These are phyloP conservation scores for Dactylellina sp. DNA, from an alignment of 2,329 filamentous ascomycete species.

Conservation along the genomic window DNA sequence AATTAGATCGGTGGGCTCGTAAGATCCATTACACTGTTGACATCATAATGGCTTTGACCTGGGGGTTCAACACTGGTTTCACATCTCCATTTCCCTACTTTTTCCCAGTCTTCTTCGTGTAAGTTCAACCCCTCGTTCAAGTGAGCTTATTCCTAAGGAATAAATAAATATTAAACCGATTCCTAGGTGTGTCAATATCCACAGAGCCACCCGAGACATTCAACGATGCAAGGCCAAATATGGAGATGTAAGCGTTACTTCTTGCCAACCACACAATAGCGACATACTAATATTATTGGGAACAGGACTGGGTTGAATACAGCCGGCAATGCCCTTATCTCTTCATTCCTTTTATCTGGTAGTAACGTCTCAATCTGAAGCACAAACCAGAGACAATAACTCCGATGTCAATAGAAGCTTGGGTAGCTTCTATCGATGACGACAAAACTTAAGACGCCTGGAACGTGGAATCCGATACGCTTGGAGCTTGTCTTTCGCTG, in stretches of 20 bases:
- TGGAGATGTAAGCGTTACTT: conserved; percentile 66
- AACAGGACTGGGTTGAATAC: conserved; percentile 80
- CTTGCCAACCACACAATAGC: neutral
- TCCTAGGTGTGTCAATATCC: conserved; percentile 64
- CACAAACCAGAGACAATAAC: neutral
- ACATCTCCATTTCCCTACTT: conserved; percentile 88
- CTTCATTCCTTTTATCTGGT: conserved; percentile 74
- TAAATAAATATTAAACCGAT: conserved; percentile 5
- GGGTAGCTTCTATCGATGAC: neutral
- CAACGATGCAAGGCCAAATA: conserved; percentile 81
- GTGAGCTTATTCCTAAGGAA: conserved; percentile 72
- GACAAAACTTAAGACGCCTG: neutral
- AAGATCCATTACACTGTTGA: conserved; percentile 87
- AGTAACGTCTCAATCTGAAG: neutral
- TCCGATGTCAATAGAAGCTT: neutral
- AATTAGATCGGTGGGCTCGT: conserved; percentile 75
- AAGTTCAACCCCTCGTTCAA: conserved; percentile 47
- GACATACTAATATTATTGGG: conserved; percentile 10
- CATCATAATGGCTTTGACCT: conserved; percentile 79
- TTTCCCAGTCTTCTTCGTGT: conserved; percentile 82
- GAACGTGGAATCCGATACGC: neutral
- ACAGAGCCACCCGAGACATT: conserved; percentile 81
- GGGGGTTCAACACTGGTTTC: conserved; percentile 86
- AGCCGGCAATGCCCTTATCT: conserved; percentile 82
- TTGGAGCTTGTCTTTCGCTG: conserved; percentile 33